Base-by-base conservation (phyloP, 345 rosid genomes). In the Rhodamnia argentea region DNA sequence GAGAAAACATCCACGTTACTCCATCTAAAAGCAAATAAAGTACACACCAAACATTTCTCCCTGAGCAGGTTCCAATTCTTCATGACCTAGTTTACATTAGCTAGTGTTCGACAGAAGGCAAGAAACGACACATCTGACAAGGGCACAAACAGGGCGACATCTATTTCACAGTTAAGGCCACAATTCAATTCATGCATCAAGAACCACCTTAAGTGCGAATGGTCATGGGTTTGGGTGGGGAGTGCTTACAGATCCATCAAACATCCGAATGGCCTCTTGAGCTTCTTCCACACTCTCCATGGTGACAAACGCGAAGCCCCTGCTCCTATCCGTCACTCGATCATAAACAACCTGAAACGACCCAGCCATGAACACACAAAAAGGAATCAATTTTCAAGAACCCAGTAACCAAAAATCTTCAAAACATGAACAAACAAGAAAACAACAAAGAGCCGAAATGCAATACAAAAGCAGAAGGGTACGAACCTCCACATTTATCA, bases 241-340 rank as follows among this genome's bases (percentile, higher is more conserved):
- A 70, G 12, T 70, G 92, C 99, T 92, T 87, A 96, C 98, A 64
- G 98, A 91, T 89, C 95, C 95, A 90, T 95, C 92, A 87, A 94
- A 92, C 94, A 92, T 88, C 74, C 91, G 90, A 85, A 97, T 97
- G 3, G 99, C 99, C 82, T 94, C 92, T 82, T 95, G 91, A 83
- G 99, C 99, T 89, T 96, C 98, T 75, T 95, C 94, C 55, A 90
- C 86, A 87, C 88, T 93, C 76, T 82, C 95, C 99, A 97, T 94
- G 6, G 96, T 92, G 10, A 96, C 96, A 87, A 97, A 96, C 20
- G 92, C 99, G 84, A 97, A 97, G 12, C 99, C 99, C 86, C 99
- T 95, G 95, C 99, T 97, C 92, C 99, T 94, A 85, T 95, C 98
- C 9, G 96, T 96, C 15, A 92, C 95, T 88, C 95, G 91, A 91